Base-by-base conservation (phyloP, 2,329 filamentous ascomycete genomes). In the Emergomyces orientalis region DNA sequence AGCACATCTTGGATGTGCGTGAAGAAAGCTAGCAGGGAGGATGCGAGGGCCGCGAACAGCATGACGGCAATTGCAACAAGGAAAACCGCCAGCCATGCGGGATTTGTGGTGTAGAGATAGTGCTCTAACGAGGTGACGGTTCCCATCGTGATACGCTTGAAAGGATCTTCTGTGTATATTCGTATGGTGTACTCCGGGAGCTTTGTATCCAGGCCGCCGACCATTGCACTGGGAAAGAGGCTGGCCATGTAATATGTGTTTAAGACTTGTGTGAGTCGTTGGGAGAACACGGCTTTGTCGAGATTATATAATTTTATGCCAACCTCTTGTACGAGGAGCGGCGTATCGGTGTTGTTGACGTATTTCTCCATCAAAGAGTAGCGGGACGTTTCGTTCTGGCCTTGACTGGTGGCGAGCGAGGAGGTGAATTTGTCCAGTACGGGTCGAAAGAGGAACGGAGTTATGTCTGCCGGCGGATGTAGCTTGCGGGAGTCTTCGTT, bases 211-310 rank as follows among this genome's bases (percentile, higher is more conserved):
- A 60, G 22, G 8, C 54, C 54, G 30, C 62, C 57, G 17, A 60
- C 62, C 25, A 60, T 60, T 39, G 37, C 56, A 25, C 58, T 47
- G 4, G 59, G 62, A 17, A 65, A 47, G 27, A 65, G 59, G 51
- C 59, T 62, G n/a, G 64, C 22, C 25, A 62, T 51, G 19, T 49
- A 62, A 49, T 65, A 63, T 5, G 62, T 63, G 59, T 63, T 63
- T 5, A 65, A 8, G 13, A 62, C 41, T 34, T 62, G 62, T 3
- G 59, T 51, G 14, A 63, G 64, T 1, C 62, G 54, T 25, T 62
- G 30, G 9, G 64, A 63, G n/a, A 65, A 62, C 3, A 22, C 32
- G 5, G 8, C 13, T 49, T 32, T 59, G 25, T 54, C 39, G n/a
- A 57, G n/a, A 7, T 25, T 9, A 1, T 43, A 22, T 19, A 65